Evolutionary conservation across 164 flowering plant genomes (phyloP).

Genomic region (Vitis rotundifolia): DNA sequence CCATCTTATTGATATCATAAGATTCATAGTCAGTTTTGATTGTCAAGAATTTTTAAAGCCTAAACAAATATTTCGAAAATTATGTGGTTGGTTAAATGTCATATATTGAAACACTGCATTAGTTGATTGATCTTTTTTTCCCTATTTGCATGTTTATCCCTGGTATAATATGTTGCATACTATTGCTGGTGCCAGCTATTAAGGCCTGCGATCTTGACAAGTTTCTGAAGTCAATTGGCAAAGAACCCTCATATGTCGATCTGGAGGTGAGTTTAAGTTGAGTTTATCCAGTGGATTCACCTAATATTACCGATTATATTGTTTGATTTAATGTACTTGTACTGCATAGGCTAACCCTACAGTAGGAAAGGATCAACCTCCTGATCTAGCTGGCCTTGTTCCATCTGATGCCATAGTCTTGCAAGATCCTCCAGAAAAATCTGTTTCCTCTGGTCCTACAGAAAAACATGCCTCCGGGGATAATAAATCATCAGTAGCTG

Average conservation of each 20-base stretch:
- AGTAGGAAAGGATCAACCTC: constrained; percentile 96
- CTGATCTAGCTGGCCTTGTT: constrained; percentile 84
- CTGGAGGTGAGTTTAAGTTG: constrained; percentile 59
- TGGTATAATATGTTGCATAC: neutral
- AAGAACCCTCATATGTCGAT: constrained; percentile 77
- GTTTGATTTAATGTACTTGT: constrained; percentile 2
- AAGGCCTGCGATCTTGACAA: constrained; percentile 66
- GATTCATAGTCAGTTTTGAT: too few relatives aligned
- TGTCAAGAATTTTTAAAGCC: too few relatives aligned
- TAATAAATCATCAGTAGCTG: constrained; percentile 27
- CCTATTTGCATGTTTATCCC: neutral
- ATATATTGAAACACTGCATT: neutral
- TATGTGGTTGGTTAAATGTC: too few relatives aligned
- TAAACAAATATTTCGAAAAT: too few relatives aligned
- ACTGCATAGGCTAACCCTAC: constrained; percentile 74
- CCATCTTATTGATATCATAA: too few relatives aligned
- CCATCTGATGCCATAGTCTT: constrained; percentile 52
- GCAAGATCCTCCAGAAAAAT: constrained; percentile 36
- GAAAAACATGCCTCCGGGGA: constrained; percentile 25
- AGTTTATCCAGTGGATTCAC: neutral
- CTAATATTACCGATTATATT: neutral
- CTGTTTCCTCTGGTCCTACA: constrained; percentile 25
- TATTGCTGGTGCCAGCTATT: constrained; percentile 54
- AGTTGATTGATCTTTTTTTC: neutral
- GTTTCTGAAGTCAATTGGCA: constrained; percentile 82